Conservation (phyloP, 2,329 filamentous ascomycete species). For the Trichoderma hamatum region DNA sequence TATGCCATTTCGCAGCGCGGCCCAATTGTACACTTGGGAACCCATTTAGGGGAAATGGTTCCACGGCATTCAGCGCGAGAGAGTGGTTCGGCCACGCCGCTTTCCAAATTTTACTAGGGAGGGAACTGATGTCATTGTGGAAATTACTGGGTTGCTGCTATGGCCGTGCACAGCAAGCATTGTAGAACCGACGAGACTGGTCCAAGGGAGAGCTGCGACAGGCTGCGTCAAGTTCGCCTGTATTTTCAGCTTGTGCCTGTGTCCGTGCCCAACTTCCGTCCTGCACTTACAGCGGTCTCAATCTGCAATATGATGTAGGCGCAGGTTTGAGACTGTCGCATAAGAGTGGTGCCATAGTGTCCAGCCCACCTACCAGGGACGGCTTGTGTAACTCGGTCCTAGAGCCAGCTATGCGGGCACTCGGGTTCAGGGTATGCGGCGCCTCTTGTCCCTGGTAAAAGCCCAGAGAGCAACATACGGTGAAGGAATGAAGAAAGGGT, state of each 20-base stretch:
- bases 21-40: constrained; percentile 17
- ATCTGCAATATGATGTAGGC: constrained; percentile 11
- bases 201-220: constrained; percentile 1
- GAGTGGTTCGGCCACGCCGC: constrained; percentile 25
- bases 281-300: neutral
- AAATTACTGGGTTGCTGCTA: constrained; percentile 14
- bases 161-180: constrained; percentile 17
- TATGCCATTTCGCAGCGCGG: constrained; percentile 2
- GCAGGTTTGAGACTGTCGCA: constrained; percentile 3
- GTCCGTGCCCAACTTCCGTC: constrained; percentile 19
- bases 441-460: constrained; percentile 2
- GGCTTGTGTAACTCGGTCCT: neutral
- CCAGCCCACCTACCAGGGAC: neutral
- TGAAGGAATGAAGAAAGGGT: constrained; percentile 1
- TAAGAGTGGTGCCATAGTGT: constrained; percentile 10
- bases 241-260: constrained; percentile 19
- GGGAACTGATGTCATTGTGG: constrained; percentile 28
- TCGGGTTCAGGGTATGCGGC: constrained; percentile 6
- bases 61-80: constrained; percentile 22
- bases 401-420: constrained; percentile 1
- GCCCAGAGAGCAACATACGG: neutral
- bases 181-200: constrained; percentile 13
- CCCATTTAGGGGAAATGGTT: constrained; percentile 17
- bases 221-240: constrained; percentile 15
- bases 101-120: constrained; percentile 8